phyloP scores from a whole-genome alignment of 208 protist genomes.

The Giardia muris region DNA sequence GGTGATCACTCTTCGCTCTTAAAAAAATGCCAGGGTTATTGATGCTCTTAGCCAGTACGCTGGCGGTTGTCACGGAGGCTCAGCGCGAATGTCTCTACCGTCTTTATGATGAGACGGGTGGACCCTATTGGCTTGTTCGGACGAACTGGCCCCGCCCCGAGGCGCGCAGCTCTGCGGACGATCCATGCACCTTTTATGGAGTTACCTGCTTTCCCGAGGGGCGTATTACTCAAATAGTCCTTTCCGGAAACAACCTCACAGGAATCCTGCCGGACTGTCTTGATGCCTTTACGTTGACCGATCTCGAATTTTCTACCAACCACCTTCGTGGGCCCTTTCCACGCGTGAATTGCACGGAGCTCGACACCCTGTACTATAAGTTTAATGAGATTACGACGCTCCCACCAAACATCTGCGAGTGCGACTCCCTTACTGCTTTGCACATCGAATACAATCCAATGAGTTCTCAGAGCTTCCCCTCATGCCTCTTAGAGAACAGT shows the following conservation, averaged over 20 bases:
- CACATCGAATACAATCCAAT: background rate
- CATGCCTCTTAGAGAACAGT: background rate
- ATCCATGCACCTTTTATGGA: background rate
- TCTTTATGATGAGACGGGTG: background rate
- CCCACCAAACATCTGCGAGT: background rate
- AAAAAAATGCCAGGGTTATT: no score
- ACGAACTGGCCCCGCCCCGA: background rate
- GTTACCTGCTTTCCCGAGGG: background rate
- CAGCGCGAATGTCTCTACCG: background rate
- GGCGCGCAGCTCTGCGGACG: background rate
- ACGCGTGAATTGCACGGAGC: background rate
- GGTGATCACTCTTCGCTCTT: no score
- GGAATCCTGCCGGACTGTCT: background rate
- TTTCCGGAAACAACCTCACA: background rate
- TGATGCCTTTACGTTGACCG: background rate
- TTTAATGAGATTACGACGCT: background rate
- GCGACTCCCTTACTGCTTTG: background rate
- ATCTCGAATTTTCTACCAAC: background rate
- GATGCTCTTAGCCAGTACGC: background rate
- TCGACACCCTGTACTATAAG: constrained; percentile 5
- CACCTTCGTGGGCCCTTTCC: background rate
- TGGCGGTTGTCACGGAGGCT: background rate
- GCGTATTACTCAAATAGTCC: background rate
- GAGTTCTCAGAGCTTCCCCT: background rate
- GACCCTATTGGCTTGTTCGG: background rate